A percentile compares a stretch with the other conserved stretches of the same genome.
These are phyloP conservation scores for Colletotrichum chlorophyti DNA, from an alignment of 2,329 filamentous ascomycete species.

Conservation along the genomic window DNA sequence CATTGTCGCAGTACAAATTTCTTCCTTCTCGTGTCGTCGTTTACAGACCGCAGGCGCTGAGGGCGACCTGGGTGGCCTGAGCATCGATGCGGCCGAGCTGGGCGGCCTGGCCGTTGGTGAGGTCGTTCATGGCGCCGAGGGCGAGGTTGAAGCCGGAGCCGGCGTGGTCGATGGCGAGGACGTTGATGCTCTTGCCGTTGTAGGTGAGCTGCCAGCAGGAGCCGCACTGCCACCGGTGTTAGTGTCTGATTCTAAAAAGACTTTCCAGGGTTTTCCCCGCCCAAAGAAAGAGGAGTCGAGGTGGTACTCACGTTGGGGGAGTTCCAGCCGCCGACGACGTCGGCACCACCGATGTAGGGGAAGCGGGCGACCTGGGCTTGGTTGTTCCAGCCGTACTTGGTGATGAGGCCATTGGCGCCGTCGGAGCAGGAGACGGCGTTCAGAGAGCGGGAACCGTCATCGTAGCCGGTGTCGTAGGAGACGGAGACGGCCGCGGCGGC, in stretches of 20 bases:
- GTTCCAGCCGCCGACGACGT: constrained; percentile 62
- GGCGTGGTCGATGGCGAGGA: constrained; percentile 63
- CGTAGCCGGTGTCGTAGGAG: constrained; percentile 77
- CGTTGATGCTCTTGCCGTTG: constrained; percentile 56
- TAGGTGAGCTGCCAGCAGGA: constrained; percentile 64
- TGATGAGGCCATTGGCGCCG: constrained; percentile 70
- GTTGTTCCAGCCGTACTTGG: constrained; percentile 63
- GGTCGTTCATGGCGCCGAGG: constrained; percentile 59
- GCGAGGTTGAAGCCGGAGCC: constrained; percentile 61
- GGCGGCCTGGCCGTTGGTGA: constrained; percentile 59
- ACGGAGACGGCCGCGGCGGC: constrained; percentile 54
- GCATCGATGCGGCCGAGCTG: constrained; percentile 61
- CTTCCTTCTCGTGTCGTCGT: not conserved
- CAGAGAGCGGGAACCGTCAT: constrained; percentile 63
- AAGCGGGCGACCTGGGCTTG: constrained; percentile 58
- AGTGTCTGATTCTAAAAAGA: not conserved
- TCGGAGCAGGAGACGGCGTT: constrained; percentile 70
- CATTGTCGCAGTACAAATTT: not conserved
- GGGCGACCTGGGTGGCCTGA: constrained; percentile 48
- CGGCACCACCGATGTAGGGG: constrained; percentile 62
- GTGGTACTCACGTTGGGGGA: constrained; percentile 48
- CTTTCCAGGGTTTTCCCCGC: too few relatives aligned
- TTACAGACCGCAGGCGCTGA: constrained; percentile 51
- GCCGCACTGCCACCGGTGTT: constrained; percentile 53
- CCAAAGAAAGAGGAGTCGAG: not conserved